Percentiles rank a stretch among this genome's conserved stretches.
Evolutionary conservation across 176 grass and related monocot species (phyloP).

Genomic region (Dendrocalamus sinicus): DNA sequence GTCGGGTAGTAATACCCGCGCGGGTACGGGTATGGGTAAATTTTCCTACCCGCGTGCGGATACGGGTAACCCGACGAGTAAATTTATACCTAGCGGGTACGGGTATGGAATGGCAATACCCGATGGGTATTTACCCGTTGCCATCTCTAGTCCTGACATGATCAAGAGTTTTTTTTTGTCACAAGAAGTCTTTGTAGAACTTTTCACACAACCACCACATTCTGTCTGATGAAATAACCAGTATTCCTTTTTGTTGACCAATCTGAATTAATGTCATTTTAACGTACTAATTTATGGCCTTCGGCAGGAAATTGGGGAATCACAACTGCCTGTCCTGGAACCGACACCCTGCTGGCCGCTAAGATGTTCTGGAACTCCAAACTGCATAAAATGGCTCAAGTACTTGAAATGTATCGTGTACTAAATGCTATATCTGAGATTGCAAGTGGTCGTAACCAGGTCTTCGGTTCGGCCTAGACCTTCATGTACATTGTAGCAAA

Average conservation of each 20-base stretch:
- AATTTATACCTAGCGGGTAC: too few species aligned
- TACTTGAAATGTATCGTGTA: conserved; percentile 41
- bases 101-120: too few species aligned
- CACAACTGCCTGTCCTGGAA: conserved; percentile 91
- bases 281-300: conserved; percentile 6
- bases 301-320: conserved; percentile 82
- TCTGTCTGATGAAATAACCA: neutral
- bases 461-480: conserved; percentile 35
- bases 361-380: conserved; percentile 7
- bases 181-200: neutral
- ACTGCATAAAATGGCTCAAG: neutral
- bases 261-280: neutral
- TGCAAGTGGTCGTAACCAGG: neutral
- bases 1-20: too few species aligned
- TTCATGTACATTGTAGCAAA: conserved; percentile 40
- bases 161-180: neutral
- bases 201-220: neutral
- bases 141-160: conserved; percentile 1
- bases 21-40: too few species aligned
- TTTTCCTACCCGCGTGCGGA: too few species aligned
- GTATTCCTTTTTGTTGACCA: neutral
- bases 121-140: too few species aligned
- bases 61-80: too few species aligned
- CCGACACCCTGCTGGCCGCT: conserved; percentile 58
- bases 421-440: conserved; percentile 36